phyloP scores from a whole-genome alignment of 108 stramenopile genomes.

The Stephanodiscus minutulus region DNA sequence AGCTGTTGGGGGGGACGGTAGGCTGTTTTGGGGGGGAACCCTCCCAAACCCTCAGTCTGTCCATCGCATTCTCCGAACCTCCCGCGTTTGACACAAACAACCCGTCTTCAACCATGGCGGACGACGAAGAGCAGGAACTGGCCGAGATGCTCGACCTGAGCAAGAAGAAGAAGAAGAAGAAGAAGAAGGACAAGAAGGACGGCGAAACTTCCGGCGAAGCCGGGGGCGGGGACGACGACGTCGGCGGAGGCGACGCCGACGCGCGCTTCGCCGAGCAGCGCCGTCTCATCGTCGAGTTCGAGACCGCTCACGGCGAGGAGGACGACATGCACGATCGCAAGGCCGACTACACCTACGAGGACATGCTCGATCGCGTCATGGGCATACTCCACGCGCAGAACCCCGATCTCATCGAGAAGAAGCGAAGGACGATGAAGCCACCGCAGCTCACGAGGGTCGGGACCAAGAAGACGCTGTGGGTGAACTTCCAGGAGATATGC shows the following conservation, averaged over 20 bases:
- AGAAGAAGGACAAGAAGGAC: constrained; percentile 76
- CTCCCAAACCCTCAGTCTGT: background rate
- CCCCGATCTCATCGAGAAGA: constrained; percentile 97
- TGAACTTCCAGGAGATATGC: constrained; percentile 99
- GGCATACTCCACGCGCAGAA: constrained; percentile 93
- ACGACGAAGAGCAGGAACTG: constrained; percentile 78
- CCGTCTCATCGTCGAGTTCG: constrained; percentile 63
- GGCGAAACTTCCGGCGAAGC: constrained; percentile 21
- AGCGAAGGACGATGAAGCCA: constrained; percentile 96
- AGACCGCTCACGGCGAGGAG: constrained; percentile 67
- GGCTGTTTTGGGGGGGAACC: background rate
- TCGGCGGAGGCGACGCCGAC: constrained; percentile 44
- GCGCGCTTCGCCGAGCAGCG: constrained; percentile 63
- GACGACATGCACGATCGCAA: constrained; percentile 76
- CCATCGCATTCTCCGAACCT: background rate
- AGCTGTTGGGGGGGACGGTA: background rate
- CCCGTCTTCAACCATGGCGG: constrained; percentile 33
- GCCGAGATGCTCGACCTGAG: constrained; percentile 88
- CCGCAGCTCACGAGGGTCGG: constrained; percentile 94
- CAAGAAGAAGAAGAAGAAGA: constrained; percentile 93
- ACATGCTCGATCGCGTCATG: constrained; percentile 88
- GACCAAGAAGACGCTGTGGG: constrained; percentile 97
- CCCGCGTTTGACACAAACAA: too few species aligned
- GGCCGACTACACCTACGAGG: constrained; percentile 90
- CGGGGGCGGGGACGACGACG: constrained; percentile 20